phyloP scores from a whole-genome alignment of 805 yeast species.

The Candida dendrica region DNA sequence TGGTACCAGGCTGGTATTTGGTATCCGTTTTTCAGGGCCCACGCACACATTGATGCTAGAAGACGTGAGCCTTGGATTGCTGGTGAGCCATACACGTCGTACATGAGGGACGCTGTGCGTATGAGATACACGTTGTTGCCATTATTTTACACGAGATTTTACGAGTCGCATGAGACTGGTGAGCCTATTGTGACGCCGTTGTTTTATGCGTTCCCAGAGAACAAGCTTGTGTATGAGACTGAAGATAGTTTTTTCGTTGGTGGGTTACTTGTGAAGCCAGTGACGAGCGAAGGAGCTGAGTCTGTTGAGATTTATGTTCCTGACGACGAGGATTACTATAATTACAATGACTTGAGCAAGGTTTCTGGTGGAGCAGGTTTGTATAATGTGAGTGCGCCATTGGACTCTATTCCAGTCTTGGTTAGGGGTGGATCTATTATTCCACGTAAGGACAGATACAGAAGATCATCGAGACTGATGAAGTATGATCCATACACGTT shows the following conservation, averaged over 20 bases:
- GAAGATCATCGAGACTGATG: conserved; percentile 78
- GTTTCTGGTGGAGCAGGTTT: conserved; percentile 33
- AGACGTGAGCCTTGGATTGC: conserved; percentile 91
- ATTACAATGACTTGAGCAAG: conserved; percentile 31
- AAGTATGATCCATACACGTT: conserved; percentile 73
- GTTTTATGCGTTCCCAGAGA: conserved; percentile 47
- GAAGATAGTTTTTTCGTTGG: conserved; percentile 86
- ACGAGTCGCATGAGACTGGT: conserved; percentile 54
- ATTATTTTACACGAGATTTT: conserved; percentile 70
- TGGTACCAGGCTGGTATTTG: conserved; percentile 97
- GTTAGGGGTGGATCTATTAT: conserved; percentile 76
- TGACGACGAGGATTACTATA: conserved; percentile 50
- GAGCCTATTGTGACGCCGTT: conserved; percentile 67
- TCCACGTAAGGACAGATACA: conserved; percentile 59
- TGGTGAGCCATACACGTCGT: conserved; percentile 62
- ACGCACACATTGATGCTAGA: conserved; percentile 89
- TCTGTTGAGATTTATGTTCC: conserved; percentile 29
- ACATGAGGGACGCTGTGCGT: conserved; percentile 62
- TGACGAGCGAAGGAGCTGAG: conserved; percentile 46
- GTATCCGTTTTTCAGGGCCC: conserved; percentile 95
- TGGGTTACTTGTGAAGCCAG: conserved; percentile 76
- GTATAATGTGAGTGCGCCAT: conserved; percentile 32
- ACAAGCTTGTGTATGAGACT: conserved; percentile 41
- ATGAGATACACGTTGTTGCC: conserved; percentile 77
- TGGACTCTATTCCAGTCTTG: conserved; percentile 63